Evolutionary conservation across 345 rosid genomes (phyloP).

Genomic region (Eucalyptus cloeziana): DNA sequence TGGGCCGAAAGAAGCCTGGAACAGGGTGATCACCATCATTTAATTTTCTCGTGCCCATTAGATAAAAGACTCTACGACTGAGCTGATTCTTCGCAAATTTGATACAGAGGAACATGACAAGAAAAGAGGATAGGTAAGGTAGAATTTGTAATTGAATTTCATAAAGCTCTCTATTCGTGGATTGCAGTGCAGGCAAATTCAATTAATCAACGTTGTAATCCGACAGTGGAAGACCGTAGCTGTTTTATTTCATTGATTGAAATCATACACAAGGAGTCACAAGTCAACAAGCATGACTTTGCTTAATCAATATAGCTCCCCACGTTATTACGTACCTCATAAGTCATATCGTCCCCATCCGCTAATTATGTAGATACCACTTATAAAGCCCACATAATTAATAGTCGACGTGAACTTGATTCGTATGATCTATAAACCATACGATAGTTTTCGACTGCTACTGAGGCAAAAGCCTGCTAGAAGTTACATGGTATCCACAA

Average conservation of each 20-base stretch:
- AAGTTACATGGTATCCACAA: slow-evolving; percentile 2
- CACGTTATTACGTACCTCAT: neutral
- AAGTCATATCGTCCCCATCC: neutral
- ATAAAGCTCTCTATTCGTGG: neutral
- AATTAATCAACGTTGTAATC: neutral
- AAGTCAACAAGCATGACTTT: neutral
- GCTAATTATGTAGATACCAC: neutral
- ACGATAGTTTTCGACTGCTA: neutral
- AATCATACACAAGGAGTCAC: neutral
- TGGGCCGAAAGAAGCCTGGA: neutral
- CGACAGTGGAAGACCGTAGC: neutral
- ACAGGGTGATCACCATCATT: neutral
- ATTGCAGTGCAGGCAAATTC: neutral
- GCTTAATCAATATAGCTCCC: neutral
- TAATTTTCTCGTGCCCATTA: neutral
- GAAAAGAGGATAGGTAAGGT: neutral
- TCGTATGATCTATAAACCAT: neutral
- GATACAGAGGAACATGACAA: neutral
- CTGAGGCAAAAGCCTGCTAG: neutral
- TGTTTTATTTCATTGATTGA: neutral
- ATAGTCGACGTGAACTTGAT: neutral
- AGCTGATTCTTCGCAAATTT: neutral
- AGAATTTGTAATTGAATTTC: neutral
- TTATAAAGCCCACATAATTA: neutral
- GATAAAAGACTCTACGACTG: neutral